These are phyloP conservation scores for Gilbertella persicaria DNA, from an alignment of 371 early-diverging fungal species.

Conservation along the genomic window DNA sequence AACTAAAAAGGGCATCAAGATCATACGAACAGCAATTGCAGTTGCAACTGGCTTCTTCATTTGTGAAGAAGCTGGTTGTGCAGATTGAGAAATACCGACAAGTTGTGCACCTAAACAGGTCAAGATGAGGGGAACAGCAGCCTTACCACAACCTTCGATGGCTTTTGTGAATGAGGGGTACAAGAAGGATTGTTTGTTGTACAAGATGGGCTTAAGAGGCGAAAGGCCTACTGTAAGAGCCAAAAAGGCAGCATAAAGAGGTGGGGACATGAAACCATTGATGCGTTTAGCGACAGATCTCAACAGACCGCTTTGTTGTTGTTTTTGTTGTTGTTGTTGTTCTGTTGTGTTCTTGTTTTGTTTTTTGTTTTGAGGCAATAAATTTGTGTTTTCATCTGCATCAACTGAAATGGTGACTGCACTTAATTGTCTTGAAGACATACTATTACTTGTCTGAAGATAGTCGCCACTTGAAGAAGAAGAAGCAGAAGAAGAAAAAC, in stretches of 20 bases:
- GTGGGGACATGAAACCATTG: conserved; percentile 60
- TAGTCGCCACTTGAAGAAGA: background rate
- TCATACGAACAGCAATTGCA: conserved; percentile 44
- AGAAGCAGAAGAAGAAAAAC: background rate
- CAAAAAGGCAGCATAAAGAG: conserved; percentile 61
- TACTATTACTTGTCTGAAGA: background rate
- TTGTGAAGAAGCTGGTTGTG: conserved; percentile 9
- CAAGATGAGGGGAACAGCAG: conserved; percentile 72
- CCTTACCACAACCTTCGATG: conserved; percentile 65
- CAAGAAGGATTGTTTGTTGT: conserved; percentile 51
- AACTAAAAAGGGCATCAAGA: conserved; percentile 43
- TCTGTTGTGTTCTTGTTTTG: too few relatives aligned
- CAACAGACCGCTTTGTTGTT: background rate
- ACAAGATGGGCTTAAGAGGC: conserved; percentile 54
- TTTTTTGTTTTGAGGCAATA: conserved; percentile 13
- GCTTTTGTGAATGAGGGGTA: conserved; percentile 62
- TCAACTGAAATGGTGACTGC: conserved; percentile 10
- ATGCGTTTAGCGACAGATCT: conserved; percentile 9
- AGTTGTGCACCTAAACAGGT: conserved; percentile 74
- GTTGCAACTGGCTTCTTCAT: conserved; percentile 33
- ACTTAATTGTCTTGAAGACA: conserved; percentile 17
- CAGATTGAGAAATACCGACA: conserved; percentile 33
- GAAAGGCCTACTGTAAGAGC: conserved; percentile 59
- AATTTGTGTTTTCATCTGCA: conserved; percentile 9
- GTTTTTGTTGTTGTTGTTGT: background rate